Percentiles rank a stretch among this genome's conserved stretches.
Conservation (phyloP, 768 basidiomycete genomes). For the Boletus pseudo-olivaceus region DNA sequence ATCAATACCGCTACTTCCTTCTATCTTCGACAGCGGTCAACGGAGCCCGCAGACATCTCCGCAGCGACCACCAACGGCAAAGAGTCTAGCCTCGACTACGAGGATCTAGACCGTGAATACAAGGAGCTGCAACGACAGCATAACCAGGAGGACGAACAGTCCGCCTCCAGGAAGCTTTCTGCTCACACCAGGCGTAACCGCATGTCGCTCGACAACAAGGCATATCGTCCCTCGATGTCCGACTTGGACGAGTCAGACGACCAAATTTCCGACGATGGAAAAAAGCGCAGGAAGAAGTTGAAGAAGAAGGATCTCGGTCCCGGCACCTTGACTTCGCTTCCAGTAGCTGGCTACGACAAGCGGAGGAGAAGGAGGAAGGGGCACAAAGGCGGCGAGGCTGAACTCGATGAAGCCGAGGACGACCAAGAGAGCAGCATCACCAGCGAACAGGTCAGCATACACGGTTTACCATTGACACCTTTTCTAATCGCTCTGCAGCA, state of each 20-base stretch:
- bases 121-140: conserved; percentile 35
- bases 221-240: conserved; percentile 66
- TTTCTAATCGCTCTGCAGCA: conserved; percentile 16
- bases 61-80: conserved; percentile 39
- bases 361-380: conserved; percentile 49
- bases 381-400: conserved; percentile 41
- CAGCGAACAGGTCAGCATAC: conserved; percentile 40
- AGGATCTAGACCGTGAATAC: conserved; percentile 68
- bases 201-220: conserved; percentile 77
- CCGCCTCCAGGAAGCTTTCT: conserved; percentile 32
- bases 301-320: conserved; percentile 48
- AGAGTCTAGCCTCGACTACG: conserved; percentile 70
- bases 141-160: conserved; percentile 20
- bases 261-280: conserved; percentile 51
- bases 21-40: conserved; percentile 61
- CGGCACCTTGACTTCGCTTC: conserved; percentile 62
- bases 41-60: conserved; percentile 46
- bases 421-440: conserved; percentile 39
- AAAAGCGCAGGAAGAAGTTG: conserved; percentile 49
- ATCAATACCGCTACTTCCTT: conserved; percentile 53
- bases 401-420: conserved; percentile 41
- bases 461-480: conserved; percentile 17
- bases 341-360: conserved; percentile 65
- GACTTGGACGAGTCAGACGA: conserved; percentile 67
- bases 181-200: conserved; percentile 49